Percentiles rank a stretch among this genome's conserved stretches.
Evolutionary conservation across 768 basidiomycete species (phyloP).

Genomic region (Baorangia bicolor): DNA sequence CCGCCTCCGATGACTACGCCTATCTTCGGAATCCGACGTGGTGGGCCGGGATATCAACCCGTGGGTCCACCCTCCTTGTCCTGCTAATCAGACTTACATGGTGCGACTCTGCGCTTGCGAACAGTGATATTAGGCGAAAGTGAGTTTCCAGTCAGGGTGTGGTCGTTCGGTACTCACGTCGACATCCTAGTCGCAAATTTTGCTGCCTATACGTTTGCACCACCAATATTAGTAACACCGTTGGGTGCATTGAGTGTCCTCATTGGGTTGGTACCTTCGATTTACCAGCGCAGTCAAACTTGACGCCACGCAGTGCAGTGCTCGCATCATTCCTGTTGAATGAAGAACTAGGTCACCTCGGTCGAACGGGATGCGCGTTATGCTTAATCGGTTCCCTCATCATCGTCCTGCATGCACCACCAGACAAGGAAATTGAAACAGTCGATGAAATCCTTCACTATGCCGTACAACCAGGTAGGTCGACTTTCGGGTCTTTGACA

Average conservation of each 20-base stretch:
- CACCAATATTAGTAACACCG: conserved; percentile 97
- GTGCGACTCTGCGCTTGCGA: not conserved
- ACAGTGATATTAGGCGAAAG: conserved; percentile 95
- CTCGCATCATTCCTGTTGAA: conserved; percentile 91
- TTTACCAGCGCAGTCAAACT: not conserved
- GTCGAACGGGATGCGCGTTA: conserved; percentile 80
- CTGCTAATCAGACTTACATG: conserved; percentile 7
- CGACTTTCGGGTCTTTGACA: not conserved
- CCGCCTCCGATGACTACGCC: conserved; percentile 77
- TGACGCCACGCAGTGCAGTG: conserved; percentile 62
- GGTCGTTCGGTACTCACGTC: conserved; percentile 2
- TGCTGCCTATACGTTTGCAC: conserved; percentile 96
- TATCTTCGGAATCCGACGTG: conserved; percentile 92
- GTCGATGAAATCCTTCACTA: conserved; percentile 92
- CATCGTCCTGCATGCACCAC: conserved; percentile 95
- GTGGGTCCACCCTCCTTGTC: conserved; percentile 52
- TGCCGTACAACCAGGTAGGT: conserved; percentile 88
- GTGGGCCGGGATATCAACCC: conserved; percentile 94
- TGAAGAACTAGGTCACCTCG: conserved; percentile 93
- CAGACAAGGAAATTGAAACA: conserved; percentile 89
- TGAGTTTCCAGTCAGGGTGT: conserved; percentile 33
- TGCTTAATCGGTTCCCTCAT: conserved; percentile 88
- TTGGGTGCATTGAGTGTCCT: conserved; percentile 95
- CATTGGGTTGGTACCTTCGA: conserved; percentile 68
- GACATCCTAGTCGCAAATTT: conserved; percentile 71